Conservation (phyloP, 495 filamentous ascomycete genomes). For the Patellaria atrata region DNA sequence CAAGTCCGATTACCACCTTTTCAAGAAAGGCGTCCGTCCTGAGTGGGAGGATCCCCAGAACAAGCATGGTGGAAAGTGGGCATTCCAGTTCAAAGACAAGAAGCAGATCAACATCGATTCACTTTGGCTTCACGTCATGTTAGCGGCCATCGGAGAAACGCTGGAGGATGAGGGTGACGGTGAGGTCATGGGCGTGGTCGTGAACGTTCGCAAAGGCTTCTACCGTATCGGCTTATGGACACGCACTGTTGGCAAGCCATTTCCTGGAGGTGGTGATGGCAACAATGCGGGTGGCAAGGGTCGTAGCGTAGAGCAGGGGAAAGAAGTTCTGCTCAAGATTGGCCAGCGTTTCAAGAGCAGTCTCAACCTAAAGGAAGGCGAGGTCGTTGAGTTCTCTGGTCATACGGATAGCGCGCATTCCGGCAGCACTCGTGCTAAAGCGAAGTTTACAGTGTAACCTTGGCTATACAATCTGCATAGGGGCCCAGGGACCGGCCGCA, state of each 20-base stretch:
- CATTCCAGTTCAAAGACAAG: conserved; percentile 93
- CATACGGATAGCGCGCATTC: conserved; percentile 87
- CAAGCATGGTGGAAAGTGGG: conserved; percentile 98
- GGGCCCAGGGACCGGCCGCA: not conserved
- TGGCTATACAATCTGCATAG: not conserved
- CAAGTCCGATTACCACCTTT: conserved; percentile 98
- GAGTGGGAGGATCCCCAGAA: conserved; percentile 98
- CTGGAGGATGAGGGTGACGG: conserved; percentile 82
- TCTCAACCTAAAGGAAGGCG: conserved; percentile 56
- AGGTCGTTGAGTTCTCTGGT: conserved; percentile 84
- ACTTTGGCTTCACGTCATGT: conserved; percentile 92
- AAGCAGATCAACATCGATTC: conserved; percentile 81
- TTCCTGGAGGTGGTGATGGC: conserved; percentile 57
- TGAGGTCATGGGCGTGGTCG: conserved; percentile 98
- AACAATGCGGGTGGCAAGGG: conserved; percentile 54
- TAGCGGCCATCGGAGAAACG: conserved; percentile 93
- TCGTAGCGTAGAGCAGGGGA: conserved; percentile 61
- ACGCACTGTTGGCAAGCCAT: conserved; percentile 70
- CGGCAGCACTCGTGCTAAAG: conserved; percentile 87
- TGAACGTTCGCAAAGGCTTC: conserved; percentile 97
- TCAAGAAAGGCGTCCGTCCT: conserved; percentile 91
- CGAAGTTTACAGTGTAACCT: conserved; percentile 70
- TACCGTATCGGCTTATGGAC: conserved; percentile 93
- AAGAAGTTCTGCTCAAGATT: conserved; percentile 67
- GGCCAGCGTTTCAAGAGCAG: conserved; percentile 84